Conservation (phyloP, 106 monocot species). For the Dactylorhiza incarnata region DNA sequence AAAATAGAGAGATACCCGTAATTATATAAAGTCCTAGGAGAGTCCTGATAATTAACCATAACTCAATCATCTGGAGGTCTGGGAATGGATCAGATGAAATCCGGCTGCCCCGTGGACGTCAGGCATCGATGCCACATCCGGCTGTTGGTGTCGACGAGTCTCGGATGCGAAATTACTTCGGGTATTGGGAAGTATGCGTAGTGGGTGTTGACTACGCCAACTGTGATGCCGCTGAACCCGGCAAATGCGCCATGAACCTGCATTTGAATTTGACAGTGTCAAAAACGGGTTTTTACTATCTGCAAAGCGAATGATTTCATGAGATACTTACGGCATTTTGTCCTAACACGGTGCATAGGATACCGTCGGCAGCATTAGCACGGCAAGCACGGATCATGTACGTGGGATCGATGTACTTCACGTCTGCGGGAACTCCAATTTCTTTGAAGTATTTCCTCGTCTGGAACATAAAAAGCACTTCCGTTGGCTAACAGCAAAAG, state of each 20-base stretch:
- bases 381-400: slow-evolving; percentile 87
- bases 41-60: background rate
- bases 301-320: background rate
- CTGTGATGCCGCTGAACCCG: slow-evolving; percentile 73
- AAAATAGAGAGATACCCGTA: no score
- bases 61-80: background rate
- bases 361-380: slow-evolving; percentile 91
- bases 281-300: background rate
- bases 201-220: slow-evolving; percentile 70
- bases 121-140: slow-evolving; percentile 87
- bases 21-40: no score
- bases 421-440: slow-evolving; percentile 49
- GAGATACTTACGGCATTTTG: slow-evolving; percentile 73
- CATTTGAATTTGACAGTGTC: background rate
- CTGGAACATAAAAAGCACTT: slow-evolving; percentile 16
- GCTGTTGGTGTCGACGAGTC: slow-evolving; percentile 62
- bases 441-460: slow-evolving; percentile 78
- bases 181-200: slow-evolving; percentile 70
- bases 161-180: slow-evolving; percentile 61
- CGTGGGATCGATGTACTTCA: slow-evolving; percentile 89
- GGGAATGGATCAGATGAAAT: slow-evolving; percentile 29
- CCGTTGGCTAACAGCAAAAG: background rate
- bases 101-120: slow-evolving; percentile 84
- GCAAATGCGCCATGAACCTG: slow-evolving; percentile 93
- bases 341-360: slow-evolving; percentile 92